A percentile compares a stretch with the other conserved stretches of the same genome.
Conservation (phyloP, 306 rosid species). For the Styphnolobium japonicum region DNA sequence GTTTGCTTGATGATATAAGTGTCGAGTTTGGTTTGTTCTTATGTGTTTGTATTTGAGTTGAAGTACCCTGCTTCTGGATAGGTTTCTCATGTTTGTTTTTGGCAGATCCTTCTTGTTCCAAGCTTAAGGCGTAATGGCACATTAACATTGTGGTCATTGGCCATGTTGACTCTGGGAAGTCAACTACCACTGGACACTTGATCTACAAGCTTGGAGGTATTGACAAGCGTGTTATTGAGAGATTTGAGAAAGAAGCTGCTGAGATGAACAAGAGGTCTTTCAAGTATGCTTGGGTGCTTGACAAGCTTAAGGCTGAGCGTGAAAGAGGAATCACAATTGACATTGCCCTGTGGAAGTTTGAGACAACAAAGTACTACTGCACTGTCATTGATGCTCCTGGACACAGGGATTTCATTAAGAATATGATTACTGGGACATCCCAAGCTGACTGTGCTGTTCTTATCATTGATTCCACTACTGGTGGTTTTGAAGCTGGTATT, state of each 20-base stretch:
- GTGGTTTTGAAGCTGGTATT: slow-evolving; percentile 94
- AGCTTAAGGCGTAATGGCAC: slow-evolving; percentile 54
- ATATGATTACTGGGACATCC: slow-evolving; percentile 92
- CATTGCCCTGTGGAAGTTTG: slow-evolving; percentile 91
- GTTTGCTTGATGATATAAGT: background rate
- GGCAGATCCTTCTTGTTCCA: background rate
- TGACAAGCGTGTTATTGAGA: slow-evolving; percentile 93
- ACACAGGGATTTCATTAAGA: slow-evolving; percentile 89
- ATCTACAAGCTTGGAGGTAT: slow-evolving; percentile 96
- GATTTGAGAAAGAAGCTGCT: slow-evolving; percentile 92
- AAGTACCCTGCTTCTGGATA: background rate
- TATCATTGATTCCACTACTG: slow-evolving; percentile 86
- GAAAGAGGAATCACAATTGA: slow-evolving; percentile 94
- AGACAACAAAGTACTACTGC: slow-evolving; percentile 91
- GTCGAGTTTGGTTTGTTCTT: no score
- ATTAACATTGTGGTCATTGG: slow-evolving; percentile 95
- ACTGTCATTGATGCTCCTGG: slow-evolving; percentile 94
- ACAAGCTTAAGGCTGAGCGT: slow-evolving; percentile 96
- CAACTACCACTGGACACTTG: slow-evolving; percentile 86
- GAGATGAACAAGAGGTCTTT: slow-evolving; percentile 97
- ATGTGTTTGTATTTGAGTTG: background rate
- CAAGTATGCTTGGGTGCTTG: slow-evolving; percentile 97
- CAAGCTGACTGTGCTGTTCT: slow-evolving; percentile 94
- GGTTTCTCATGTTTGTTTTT: background rate
- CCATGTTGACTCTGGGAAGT: slow-evolving; percentile 92